phyloP scores from a whole-genome alignment of 371 early-diverging fungal genomes.

The Nematocida sp. region DNA sequence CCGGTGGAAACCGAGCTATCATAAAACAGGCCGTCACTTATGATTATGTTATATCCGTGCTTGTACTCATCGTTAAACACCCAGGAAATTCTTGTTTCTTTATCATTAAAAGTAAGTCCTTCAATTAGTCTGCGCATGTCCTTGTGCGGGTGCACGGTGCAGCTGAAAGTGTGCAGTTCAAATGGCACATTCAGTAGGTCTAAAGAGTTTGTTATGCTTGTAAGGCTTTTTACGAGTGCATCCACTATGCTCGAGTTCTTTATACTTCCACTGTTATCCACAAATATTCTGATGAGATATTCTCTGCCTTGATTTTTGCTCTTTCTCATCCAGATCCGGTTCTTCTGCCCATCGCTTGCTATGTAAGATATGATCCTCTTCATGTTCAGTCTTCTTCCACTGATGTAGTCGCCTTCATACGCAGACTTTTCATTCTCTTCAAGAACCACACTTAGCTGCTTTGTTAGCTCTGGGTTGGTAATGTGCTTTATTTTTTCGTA shows the following conservation, averaged over 20 bases:
- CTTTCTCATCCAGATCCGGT: slow-evolving; percentile 97
- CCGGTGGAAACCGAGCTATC: slow-evolving; percentile 26
- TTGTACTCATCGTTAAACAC: slow-evolving; percentile 38
- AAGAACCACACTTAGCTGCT: slow-evolving; percentile 84
- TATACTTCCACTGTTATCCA: slow-evolving; percentile 94
- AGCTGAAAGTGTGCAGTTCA: slow-evolving; percentile 67
- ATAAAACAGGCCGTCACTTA: slow-evolving; percentile 56
- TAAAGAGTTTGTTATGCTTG: slow-evolving; percentile 58
- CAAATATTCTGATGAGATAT: slow-evolving; percentile 92
- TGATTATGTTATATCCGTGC: slow-evolving; percentile 45
- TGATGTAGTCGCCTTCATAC: slow-evolving; percentile 93
- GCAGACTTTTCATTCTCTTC: slow-evolving; percentile 90
- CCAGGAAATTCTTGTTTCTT: slow-evolving; percentile 50
- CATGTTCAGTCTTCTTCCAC: slow-evolving; percentile 98
- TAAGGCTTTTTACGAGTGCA: slow-evolving; percentile 54
- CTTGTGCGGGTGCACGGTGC: slow-evolving; percentile 34
- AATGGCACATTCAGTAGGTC: slow-evolving; percentile 62
- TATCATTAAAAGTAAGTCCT: slow-evolving; percentile 51
- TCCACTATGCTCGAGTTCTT: slow-evolving; percentile 60
- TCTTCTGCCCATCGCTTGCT: slow-evolving; percentile 93
- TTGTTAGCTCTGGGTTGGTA: slow-evolving; percentile 60
- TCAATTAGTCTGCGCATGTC: slow-evolving; percentile 31
- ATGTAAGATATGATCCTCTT: slow-evolving; percentile 97
- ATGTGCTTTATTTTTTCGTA: slow-evolving; percentile 47
- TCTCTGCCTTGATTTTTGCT: slow-evolving; percentile 90